Evolutionary conservation across 2,329 filamentous ascomycete species (phyloP), one percentile per base, ranked within the genome.

Genomic region (Neocucurbitaria cava): DNA sequence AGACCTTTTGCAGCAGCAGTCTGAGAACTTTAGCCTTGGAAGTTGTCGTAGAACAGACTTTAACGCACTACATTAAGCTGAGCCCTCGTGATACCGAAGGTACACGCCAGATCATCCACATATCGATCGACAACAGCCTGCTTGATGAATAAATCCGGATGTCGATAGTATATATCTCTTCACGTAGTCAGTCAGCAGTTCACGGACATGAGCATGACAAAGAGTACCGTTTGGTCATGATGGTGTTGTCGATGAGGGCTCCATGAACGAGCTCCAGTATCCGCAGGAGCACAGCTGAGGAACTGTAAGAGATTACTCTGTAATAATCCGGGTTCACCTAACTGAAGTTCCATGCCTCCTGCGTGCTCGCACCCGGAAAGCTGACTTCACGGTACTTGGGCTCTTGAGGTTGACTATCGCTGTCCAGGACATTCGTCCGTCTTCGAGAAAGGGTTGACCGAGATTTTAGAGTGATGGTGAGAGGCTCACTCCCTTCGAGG

Each of bases 91-190:
- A 90, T 76, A 0, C 82, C 82, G 15, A 95, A 82, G 0, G 89
- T 91, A 50, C 82, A 86, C 0, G 90, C 89, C 31, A 96, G 76
- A 58, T 90, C 87, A 65, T 95, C 89, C 0, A 95, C 84, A 41
- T 91, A 85, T 26, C 82, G 81, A 69, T 95, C 88, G 0, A 95
- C 89, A 13, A 85, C 80, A 15, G 75, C 70, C 70, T 95, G 91
- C 45, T 81, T 87, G 18, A 82, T 81, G 66, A 95, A 96, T 0
- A 96, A 78, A 9, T 86, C 82, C 4, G 88, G 85, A 61, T 92
- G 83, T 64, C 90, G 86, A 69, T 96, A 96, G 72, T 88, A 96
- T 3, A 96, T 87, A 66, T 91, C 90, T 57, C 91, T 94, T 48
- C 11, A 11, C 21, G n/a, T 1, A 3, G 13, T 68, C 18, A 71